phyloP scores from a whole-genome alignment of 2,329 filamentous ascomycete genomes.

The Calonectria crousiana region DNA sequence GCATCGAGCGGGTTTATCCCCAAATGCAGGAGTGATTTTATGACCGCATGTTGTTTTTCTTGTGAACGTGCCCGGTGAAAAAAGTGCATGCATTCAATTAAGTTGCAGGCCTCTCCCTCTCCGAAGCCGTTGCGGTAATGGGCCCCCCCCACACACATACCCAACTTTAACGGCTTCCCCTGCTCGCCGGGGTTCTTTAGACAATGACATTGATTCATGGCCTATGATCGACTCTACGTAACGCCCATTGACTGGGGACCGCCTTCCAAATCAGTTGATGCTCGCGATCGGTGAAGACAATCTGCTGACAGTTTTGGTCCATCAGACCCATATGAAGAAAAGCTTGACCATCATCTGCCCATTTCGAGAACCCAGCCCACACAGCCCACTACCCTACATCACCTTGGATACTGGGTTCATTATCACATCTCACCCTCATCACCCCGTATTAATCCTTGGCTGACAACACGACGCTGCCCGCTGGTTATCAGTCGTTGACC shows the following conservation, averaged over 20 bases:
- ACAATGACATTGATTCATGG: not conserved
- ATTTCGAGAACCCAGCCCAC: not conserved
- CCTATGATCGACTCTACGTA: not conserved
- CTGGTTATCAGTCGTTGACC: not conserved
- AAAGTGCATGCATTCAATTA: slow-evolving; percentile 22
- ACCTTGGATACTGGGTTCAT: not conserved
- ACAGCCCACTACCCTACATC: not conserved
- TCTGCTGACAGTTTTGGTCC: not conserved
- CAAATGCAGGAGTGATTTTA: not conserved
- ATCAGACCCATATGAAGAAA: not conserved
- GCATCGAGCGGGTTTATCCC: not conserved
- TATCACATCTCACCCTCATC: not conserved
- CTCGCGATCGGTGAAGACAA: not conserved
- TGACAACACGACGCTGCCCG: not conserved
- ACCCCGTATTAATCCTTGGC: not conserved
- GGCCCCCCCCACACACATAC: slow-evolving; percentile 4
- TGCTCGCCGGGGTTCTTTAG: not conserved
- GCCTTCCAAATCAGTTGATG: slow-evolving; percentile 10
- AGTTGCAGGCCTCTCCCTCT: not conserved
- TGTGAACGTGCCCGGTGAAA: not conserved
- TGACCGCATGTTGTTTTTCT: not conserved
- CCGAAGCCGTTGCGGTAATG: not conserved
- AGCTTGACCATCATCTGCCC: slow-evolving; percentile 8
- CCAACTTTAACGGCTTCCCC: not conserved
- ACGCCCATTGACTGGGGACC: not conserved